Percentiles rank a stretch among this genome's conserved stretches.
These are phyloP conservation scores for Exobasidium cylindrosporum DNA, from an alignment of 1,284 basidiomycete genomes.

Conservation along the genomic window DNA sequence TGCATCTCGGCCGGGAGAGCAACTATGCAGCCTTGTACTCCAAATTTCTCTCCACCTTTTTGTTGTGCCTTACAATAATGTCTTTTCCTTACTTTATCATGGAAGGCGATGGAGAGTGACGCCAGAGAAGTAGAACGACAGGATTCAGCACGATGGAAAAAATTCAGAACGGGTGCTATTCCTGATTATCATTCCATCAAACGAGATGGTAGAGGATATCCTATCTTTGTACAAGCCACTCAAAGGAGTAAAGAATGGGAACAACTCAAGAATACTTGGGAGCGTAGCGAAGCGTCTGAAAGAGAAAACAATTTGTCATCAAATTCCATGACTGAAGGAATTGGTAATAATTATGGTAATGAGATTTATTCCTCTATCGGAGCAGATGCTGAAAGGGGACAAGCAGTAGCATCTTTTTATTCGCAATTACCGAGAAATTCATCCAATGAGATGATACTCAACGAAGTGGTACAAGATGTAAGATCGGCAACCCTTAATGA, in stretches of 20 bases:
- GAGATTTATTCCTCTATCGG: background rate
- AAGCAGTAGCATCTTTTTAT: slow-evolving; percentile 1
- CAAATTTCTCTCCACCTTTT: no score
- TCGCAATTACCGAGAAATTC: background rate
- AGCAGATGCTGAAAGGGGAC: background rate
- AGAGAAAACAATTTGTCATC: no score
- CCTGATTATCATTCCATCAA: background rate
- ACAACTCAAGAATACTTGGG: background rate
- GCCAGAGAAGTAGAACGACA: background rate
- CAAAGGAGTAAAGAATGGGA: background rate
- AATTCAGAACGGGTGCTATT: background rate
- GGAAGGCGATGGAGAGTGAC: background rate
- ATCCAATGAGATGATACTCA: background rate
- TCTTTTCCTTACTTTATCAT: background rate
- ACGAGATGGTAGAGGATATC: background rate
- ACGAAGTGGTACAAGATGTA: background rate
- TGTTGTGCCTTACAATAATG: no score
- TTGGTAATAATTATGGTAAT: no score
- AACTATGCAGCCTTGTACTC: background rate
- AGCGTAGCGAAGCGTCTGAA: background rate
- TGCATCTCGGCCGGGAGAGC: slow-evolving; percentile 1
- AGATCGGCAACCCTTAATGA: background rate
- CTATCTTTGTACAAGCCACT: background rate
- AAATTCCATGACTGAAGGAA: no score
- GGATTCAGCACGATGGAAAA: background rate